phyloP scores from a whole-genome alignment of 768 basidiomycete species.

The Lactarius deliciosus region DNA sequence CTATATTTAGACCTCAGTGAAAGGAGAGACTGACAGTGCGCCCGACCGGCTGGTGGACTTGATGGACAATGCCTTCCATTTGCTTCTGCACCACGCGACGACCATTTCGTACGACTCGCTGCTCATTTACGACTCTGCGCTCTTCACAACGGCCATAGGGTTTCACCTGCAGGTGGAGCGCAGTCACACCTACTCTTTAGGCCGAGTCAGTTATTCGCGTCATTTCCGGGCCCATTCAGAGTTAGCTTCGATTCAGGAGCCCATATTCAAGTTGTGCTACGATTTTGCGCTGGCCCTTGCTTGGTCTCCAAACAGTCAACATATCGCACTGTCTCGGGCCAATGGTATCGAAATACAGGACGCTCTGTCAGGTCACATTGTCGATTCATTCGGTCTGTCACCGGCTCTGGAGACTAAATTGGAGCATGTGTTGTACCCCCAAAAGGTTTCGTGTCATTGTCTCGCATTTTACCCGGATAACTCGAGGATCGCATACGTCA shows the following conservation, averaged over 20 bases:
- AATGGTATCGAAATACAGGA: neutral
- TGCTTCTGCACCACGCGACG: neutral
- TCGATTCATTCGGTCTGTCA: neutral
- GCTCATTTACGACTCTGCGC: neutral
- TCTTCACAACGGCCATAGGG: neutral
- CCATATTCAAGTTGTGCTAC: neutral
- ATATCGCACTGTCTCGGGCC: neutral
- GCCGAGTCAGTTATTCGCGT: too few relatives aligned
- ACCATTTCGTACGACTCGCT: neutral
- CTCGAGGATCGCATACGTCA: neutral
- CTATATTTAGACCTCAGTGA: neutral
- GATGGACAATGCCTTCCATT: neutral
- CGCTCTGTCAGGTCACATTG: neutral
- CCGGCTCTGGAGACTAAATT: too few relatives aligned
- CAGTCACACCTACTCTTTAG: too few relatives aligned
- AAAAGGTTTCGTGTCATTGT: neutral
- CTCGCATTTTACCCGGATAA: neutral
- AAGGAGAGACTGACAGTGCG: neutral
- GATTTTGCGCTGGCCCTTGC: neutral
- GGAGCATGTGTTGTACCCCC: neutral
- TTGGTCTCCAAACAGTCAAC: slow-evolving; percentile 1
- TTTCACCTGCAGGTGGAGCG: neutral
- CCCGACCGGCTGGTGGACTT: neutral
- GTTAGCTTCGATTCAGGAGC: neutral
- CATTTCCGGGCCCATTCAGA: too few relatives aligned